Base-by-base conservation (phyloP, 1,284 basidiomycete species). In the Bjerkandera adusta region DNA sequence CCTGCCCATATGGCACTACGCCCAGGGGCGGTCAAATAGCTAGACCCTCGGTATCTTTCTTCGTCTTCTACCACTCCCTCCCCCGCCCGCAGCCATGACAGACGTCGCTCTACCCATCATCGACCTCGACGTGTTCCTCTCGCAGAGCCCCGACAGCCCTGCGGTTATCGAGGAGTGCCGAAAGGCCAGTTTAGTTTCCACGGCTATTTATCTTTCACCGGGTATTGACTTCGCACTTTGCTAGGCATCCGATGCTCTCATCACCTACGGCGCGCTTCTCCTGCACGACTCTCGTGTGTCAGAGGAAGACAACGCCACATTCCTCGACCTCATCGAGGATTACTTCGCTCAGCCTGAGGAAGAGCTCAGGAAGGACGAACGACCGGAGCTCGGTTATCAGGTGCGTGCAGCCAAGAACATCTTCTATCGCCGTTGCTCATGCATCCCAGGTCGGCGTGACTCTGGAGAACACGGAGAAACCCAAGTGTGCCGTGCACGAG, bases 391-490 rank as follows among this genome's bases (percentile, higher is more conserved):
- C 8, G 75, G 76, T 42, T 88, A 85, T 60, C 84, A 92, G 53
- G 63, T 60, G 37, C 18, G 44, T 33, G 12, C 2, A 20, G 4
- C 2, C 30, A 36, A 15, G 2, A 21, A n/a, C 8, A 36, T 25
- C 21, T 11, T 35, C 8, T 15, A 7, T 37, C 34, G 16, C 13
- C n/a, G 26, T 43, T 2, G 15, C 30, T 34, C 25, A 3, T 7
- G 16, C 2, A 13, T 10, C 21, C 18, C 27, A 64, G 67, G 76
- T 89, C 51, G 91, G 91, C 1, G 90, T 91, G 8, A 93, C 92
- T 1, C 79, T 95, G 16, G 92, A 95, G 68, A 92, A 93, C 64
- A 96, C 92, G 0, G 92, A 96, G 68, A 92, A 91, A 61, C 90
- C 90, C 6, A 91, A 89, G 64, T 94, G 92, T 65, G 85, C 85